phyloP scores from a whole-genome alignment of 2,329 filamentous ascomycete species.

The Purpureocillium takamizusanense region DNA sequence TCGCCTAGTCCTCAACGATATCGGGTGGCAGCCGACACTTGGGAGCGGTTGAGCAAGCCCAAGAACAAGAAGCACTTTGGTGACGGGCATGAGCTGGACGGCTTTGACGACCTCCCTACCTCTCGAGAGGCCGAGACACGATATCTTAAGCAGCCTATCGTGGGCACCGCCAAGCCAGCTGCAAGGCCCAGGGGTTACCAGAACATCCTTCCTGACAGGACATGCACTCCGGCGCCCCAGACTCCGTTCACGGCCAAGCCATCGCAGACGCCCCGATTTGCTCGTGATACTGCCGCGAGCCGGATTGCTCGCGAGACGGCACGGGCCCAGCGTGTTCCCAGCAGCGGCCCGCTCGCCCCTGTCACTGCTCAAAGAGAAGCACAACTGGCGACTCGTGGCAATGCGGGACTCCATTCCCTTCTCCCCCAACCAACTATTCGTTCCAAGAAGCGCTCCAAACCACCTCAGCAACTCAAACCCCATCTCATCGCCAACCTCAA shows the following conservation, averaged over 20 bases:
- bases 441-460: constrained; percentile 48
- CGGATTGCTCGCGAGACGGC: constrained; percentile 55
- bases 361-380: constrained; percentile 45
- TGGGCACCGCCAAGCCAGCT: constrained; percentile 56
- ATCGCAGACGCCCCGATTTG: constrained; percentile 52
- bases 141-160: constrained; percentile 71
- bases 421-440: constrained; percentile 33
- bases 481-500: constrained; percentile 82
- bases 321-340: constrained; percentile 49
- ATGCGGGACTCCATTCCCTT: constrained; percentile 31
- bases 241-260: constrained; percentile 45
- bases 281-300: constrained; percentile 56
- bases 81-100: constrained; percentile 84
- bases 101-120: constrained; percentile 90
- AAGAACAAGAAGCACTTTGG: constrained; percentile 56
- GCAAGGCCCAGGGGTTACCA: constrained; percentile 49
- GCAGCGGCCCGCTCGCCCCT: constrained; percentile 42
- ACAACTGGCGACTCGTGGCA: constrained; percentile 41
- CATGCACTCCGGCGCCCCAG: constrained; percentile 40
- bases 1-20: constrained; percentile 50
- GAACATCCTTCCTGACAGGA: constrained; percentile 45
- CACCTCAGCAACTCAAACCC: constrained; percentile 63
- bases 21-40: constrained; percentile 37
- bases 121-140: constrained; percentile 73
- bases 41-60: constrained; percentile 66